Conservation (phyloP, 2,329 filamentous ascomycete genomes). For the Hypomyces perniciosus region DNA sequence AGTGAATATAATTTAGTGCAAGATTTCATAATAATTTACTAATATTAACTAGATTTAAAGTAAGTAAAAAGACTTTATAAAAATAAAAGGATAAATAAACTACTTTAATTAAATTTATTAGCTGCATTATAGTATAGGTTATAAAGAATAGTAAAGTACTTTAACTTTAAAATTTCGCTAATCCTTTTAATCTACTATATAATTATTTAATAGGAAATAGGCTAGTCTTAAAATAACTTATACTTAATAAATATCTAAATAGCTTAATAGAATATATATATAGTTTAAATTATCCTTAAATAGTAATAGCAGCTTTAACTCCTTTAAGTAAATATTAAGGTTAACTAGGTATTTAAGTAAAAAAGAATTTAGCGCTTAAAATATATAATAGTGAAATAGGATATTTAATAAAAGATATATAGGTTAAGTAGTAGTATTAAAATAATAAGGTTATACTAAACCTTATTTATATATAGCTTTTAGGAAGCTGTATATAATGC, state of each 20-base stretch:
- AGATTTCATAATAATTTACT: constrained; percentile 8
- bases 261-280: constrained; percentile 2
- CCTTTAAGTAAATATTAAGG: constrained; percentile 22
- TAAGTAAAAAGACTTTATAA: no score
- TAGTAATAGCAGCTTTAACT: constrained; percentile 15
- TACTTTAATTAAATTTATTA: constrained; percentile 5
- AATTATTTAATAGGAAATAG: constrained; percentile 13
- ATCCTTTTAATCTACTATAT: constrained; percentile 10
- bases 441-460: no score
- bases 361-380: constrained; percentile 19
- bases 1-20: constrained; percentile 1
- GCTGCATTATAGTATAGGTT: constrained; percentile 8
- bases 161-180: constrained; percentile 2
- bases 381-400: constrained; percentile 21
- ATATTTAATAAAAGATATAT: constrained; percentile 26
- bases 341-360: constrained; percentile 16
- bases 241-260: constrained; percentile 11
- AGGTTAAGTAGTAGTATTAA: no score
- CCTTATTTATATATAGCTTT: no score
- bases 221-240: constrained; percentile 11
- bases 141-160: constrained; percentile 8
- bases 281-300: background rate
- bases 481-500: no score
- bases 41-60: no score
- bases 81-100: background rate